These are phyloP conservation scores for Trichoderma koningiopsis DNA, from an alignment of 2,329 filamentous ascomycete species.

Conservation along the genomic window DNA sequence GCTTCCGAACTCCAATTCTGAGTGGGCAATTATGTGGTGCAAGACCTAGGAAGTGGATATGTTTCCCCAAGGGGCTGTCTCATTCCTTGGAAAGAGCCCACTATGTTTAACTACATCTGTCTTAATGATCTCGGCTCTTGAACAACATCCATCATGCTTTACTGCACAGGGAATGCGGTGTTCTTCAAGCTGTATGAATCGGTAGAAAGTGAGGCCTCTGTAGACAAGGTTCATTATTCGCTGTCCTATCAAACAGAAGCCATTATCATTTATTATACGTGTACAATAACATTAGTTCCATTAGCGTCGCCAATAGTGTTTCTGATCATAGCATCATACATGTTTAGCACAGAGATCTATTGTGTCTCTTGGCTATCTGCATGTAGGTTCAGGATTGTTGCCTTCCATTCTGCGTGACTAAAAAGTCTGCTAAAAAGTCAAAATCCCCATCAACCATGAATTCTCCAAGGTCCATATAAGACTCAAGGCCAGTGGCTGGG, in stretches of 20 bases:
- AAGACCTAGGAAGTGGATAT: background rate
- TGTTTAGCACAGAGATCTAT: background rate
- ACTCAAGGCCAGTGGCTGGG: background rate
- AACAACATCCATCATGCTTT: background rate
- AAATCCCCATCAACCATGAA: background rate
- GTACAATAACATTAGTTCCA: background rate
- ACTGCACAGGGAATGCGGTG: background rate
- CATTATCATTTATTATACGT: background rate
- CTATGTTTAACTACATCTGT: background rate
- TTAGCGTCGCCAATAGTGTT: background rate
- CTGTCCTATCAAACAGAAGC: background rate
- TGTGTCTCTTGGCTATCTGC: background rate
- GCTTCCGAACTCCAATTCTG: background rate
- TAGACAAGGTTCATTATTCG: background rate
- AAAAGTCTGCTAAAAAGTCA: background rate
- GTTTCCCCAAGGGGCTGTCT: background rate
- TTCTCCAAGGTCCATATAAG: background rate
- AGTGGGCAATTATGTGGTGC: background rate
- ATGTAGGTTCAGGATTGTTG: background rate
- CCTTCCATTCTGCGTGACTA: background rate
- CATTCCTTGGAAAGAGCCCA: background rate
- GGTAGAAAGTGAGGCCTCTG: background rate
- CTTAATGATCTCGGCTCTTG: background rate
- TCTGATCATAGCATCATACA: background rate
- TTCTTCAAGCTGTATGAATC: background rate